Evolutionary conservation across 2,329 filamentous ascomycete genomes (phyloP), one percentile per base, ranked within the genome.

Genomic region (Coleophoma cylindrospora): DNA sequence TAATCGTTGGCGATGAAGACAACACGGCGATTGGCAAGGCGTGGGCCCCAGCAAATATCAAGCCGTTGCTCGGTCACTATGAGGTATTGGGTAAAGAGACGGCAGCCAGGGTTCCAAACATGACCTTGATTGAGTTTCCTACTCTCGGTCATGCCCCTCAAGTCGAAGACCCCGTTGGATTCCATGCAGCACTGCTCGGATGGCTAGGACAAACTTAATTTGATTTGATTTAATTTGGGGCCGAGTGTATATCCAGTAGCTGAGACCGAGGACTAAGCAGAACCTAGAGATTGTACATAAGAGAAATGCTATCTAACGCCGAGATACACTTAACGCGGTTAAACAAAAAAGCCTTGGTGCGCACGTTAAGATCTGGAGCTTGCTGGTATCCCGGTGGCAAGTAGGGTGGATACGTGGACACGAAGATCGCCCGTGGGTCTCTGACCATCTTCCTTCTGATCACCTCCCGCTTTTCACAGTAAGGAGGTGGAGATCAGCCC

Each of bases 11-110:
- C 1, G 70, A 71, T 33, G 71, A 73, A 59, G 77, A 81, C 52
- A 76, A 67, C 15, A 80, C 78, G 3, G 78, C 76, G 14, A 75
- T 81, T 45, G 77, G 78, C 0, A 75, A 75, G 57, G 68, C 70
- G 46, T 81, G 77, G 76, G 68, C 54, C 10, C 58, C 59, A 10
- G 44, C 68, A 0, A 68, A 68, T 2, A 70, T 77, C 13, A 68
- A 72, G 40, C 68, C 64, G 6, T 65, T 63, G 55, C 57, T 81
- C 13, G 77, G 77, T 0, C 70, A 74, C 54, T 80, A 78, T 52
- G 66, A 73, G 45, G 60, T 74, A 3, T 61, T 81, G 11, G 77
- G 76, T 0, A 70, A 70, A n/a, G 56, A 70, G 51, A 70, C 73
- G 0, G 69, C 68, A 8, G 65, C 60, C 0, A 64, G 67, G 52